A percentile compares a stretch with the other conserved stretches of the same genome.
Conservation (phyloP, 2,329 filamentous ascomycete species). For the Penicillium sp. region DNA sequence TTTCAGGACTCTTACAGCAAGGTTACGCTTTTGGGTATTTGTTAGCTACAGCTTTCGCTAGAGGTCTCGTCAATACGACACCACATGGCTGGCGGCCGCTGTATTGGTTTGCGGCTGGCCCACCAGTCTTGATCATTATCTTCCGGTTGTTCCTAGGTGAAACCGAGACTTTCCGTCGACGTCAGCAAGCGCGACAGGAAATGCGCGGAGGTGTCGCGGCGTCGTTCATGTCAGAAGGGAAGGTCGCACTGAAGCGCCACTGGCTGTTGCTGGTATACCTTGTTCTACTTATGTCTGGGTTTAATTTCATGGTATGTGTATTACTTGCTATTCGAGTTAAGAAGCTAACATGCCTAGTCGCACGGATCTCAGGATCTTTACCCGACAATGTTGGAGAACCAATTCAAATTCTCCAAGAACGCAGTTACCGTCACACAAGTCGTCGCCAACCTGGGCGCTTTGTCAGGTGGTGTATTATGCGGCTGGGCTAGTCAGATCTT, state of each 20-base stretch:
- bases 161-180: slow-evolving; percentile 68
- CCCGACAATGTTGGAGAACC: slow-evolving; percentile 59
- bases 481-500: slow-evolving; percentile 69
- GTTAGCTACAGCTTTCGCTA: slow-evolving; percentile 56
- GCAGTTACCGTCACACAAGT: slow-evolving; percentile 69
- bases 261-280: slow-evolving; percentile 80
- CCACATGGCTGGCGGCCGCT: slow-evolving; percentile 77
- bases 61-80: slow-evolving; percentile 62
- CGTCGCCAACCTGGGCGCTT: slow-evolving; percentile 68
- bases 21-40: slow-evolving; percentile 65
- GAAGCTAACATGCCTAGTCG: slow-evolving; percentile 40
- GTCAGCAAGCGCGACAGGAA: slow-evolving; percentile 61
- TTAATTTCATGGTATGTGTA: slow-evolving; percentile 72
- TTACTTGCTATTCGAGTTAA: background rate
- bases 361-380: slow-evolving; percentile 70
- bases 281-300: slow-evolving; percentile 82
- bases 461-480: slow-evolving; percentile 64
- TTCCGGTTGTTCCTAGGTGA: slow-evolving; percentile 77
- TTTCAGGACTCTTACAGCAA: slow-evolving; percentile 63
- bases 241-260: slow-evolving; percentile 72
- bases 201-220: slow-evolving; percentile 57
- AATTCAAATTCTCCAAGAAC: slow-evolving; percentile 56
- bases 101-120: slow-evolving; percentile 84
- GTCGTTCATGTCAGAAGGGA: slow-evolving; percentile 73
- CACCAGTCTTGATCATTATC: slow-evolving; percentile 75